Evolutionary conservation across 2,329 filamentous ascomycete species (phyloP).

Genomic region (Cucurbitaria berberidis): DNA sequence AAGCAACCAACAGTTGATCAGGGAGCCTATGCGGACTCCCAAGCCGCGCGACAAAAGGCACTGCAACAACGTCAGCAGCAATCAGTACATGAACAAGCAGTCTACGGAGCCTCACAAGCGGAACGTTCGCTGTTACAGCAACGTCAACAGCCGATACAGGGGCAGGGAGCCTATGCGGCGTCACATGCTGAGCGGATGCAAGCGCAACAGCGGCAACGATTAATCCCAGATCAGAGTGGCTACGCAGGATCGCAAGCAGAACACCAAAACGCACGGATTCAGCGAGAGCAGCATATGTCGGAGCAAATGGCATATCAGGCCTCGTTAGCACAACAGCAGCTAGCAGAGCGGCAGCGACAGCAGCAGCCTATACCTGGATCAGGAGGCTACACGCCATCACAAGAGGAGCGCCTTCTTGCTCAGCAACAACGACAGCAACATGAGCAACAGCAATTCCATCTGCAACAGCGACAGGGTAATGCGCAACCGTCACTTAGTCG

Average conservation of each 20-base stretch:
- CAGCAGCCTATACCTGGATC: neutral
- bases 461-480: constrained; percentile 10
- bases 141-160: constrained; percentile 4
- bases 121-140: constrained; percentile 7
- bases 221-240: neutral
- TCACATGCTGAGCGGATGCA: constrained; percentile 4
- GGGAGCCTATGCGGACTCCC: constrained; percentile 23
- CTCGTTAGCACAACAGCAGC: constrained; percentile 10
- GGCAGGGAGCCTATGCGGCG: neutral
- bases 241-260: constrained; percentile 1
- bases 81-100: constrained; percentile 5
- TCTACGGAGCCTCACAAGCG: constrained; percentile 6
- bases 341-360: constrained; percentile 9
- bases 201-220: constrained; percentile 5
- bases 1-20: constrained; percentile 11
- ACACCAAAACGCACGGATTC: constrained; percentile 11
- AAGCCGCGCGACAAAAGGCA: constrained; percentile 19
- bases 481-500: constrained; percentile 12
- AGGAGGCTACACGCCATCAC: constrained; percentile 2
- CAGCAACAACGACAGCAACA: constrained; percentile 24
- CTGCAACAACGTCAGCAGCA: constrained; percentile 19
- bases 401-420: constrained; percentile 6
- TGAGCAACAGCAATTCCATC: constrained; percentile 10
- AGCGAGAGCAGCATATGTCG: constrained; percentile 1
- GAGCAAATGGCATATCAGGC: constrained; percentile 2